Conservation (phyloP, 345 rosid species). For the Murraya paniculata region DNA sequence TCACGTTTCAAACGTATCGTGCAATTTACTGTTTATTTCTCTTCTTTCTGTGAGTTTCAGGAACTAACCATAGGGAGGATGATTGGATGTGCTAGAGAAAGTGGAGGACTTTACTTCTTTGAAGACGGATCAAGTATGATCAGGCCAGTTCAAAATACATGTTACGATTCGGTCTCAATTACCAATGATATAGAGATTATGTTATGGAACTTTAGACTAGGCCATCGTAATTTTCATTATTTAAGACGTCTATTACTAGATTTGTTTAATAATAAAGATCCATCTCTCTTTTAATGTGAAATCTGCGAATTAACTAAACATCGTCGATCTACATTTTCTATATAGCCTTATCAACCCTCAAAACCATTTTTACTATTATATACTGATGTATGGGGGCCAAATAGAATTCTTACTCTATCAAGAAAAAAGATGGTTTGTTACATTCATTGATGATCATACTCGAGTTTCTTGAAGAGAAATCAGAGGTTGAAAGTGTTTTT, state of each 20-base stretch:
- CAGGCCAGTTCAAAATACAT: too few species aligned
- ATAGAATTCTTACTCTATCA: too few species aligned
- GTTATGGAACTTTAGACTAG: not conserved
- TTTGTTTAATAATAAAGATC: conserved; percentile 3
- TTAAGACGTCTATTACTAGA: not conserved
- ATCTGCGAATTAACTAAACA: not conserved
- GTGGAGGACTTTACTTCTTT: not conserved
- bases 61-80: not conserved
- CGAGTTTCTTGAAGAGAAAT: not conserved
- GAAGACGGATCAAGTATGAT: not conserved
- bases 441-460: not conserved
- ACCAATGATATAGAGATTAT: too few species aligned
- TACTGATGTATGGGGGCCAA: not conserved
- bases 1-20: not conserved
- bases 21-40: not conserved
- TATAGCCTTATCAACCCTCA: not conserved
- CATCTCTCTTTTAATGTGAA: not conserved
- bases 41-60: too few species aligned
- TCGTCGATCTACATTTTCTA: not conserved
- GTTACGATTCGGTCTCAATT: too few species aligned
- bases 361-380: not conserved
- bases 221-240: conserved; percentile 2
- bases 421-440: not conserved
- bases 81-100: conserved; percentile 1
- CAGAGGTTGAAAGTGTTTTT: not conserved